Evolutionary conservation across 2,329 filamentous ascomycete genomes (phyloP).

Genomic region (Helotiales sp.): DNA sequence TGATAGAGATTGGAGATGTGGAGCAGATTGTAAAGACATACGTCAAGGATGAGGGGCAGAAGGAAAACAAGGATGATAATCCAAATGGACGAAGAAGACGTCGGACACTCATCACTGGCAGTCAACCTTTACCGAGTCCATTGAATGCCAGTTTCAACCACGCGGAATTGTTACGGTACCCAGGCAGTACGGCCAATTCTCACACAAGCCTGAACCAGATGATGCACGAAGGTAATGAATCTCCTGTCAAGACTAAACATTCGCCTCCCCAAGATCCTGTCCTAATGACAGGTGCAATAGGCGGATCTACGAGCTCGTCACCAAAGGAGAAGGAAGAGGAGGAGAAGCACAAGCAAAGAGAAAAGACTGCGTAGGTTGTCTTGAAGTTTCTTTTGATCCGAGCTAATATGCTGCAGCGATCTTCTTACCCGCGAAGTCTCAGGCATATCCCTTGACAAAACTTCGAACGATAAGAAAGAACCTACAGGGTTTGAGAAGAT

Average conservation of each 20-base stretch:
- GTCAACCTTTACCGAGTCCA: constrained; percentile 91
- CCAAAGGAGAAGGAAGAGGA: constrained; percentile 50
- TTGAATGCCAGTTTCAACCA: constrained; percentile 90
- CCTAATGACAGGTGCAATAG: constrained; percentile 58
- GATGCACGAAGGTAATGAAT: constrained; percentile 71
- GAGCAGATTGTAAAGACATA: constrained; percentile 98
- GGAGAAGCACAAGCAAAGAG: constrained; percentile 77
- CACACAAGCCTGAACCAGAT: constrained; percentile 82
- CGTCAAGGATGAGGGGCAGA: constrained; percentile 72
- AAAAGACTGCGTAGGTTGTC: constrained; percentile 86
- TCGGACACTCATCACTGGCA: constrained; percentile 93
- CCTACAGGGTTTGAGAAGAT: constrained; percentile 58
- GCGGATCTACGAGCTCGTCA: constrained; percentile 42
- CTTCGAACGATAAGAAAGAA: constrained; percentile 60
- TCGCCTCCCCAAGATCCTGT: constrained; percentile 41
- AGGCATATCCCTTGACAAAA: constrained; percentile 88
- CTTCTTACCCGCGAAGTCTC: constrained; percentile 90
- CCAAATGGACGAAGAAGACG: constrained; percentile 87
- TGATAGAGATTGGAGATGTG: constrained; percentile 98
- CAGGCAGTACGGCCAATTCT: constrained; percentile 57
- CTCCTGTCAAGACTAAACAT: constrained; percentile 38
- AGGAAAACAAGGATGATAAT: constrained; percentile 82
- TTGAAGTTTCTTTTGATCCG: background rate
- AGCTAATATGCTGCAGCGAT: constrained; percentile 56
- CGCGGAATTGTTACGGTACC: constrained; percentile 63